Percentiles rank a stretch among this genome's conserved stretches.
These are phyloP conservation scores for Ophiosphaerella narmari DNA, from an alignment of 2,329 filamentous ascomycete species.

Conservation along the genomic window DNA sequence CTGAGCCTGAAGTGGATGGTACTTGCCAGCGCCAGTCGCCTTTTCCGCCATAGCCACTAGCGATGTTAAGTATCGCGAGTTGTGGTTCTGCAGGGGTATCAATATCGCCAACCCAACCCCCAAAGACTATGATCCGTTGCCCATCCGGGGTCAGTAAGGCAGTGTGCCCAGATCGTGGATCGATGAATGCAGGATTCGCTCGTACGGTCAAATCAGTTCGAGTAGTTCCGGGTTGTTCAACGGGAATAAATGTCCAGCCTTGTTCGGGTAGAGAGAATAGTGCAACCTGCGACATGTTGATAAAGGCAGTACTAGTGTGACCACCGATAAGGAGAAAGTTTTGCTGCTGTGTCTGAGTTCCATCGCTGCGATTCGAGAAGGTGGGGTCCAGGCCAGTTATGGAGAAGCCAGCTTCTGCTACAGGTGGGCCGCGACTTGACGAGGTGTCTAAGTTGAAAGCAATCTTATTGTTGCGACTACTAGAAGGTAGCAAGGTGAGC, in stretches of 20 bases:
- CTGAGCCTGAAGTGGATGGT: slow-evolving; percentile 55
- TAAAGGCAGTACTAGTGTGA: slow-evolving; percentile 80
- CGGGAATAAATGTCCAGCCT: slow-evolving; percentile 79
- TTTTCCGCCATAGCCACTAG: slow-evolving; percentile 68
- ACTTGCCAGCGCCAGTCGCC: slow-evolving; percentile 72
- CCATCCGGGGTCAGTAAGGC: slow-evolving; percentile 81
- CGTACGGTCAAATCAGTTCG: slow-evolving; percentile 63
- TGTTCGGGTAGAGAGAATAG: slow-evolving; percentile 86
- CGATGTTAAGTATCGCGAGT: slow-evolving; percentile 75
- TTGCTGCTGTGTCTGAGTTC: slow-evolving; percentile 70
- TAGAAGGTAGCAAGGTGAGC: slow-evolving; percentile 64
- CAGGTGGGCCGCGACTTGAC: slow-evolving; percentile 65
- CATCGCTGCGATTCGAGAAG: slow-evolving; percentile 67
- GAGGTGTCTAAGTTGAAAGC: slow-evolving; percentile 55
- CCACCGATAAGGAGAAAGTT: slow-evolving; percentile 84
- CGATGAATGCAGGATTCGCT: slow-evolving; percentile 58
- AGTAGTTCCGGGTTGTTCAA: slow-evolving; percentile 55
- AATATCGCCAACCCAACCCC: slow-evolving; percentile 90
- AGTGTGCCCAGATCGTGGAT: slow-evolving; percentile 88
- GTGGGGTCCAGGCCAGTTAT: slow-evolving; percentile 75
- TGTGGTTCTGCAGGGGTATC: slow-evolving; percentile 79
- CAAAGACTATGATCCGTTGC: slow-evolving; percentile 74
- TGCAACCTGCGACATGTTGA: slow-evolving; percentile 92
- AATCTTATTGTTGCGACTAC: slow-evolving; percentile 43
- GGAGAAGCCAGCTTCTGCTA: slow-evolving; percentile 85